phyloP scores from a whole-genome alignment of 257 asterid genomes.

The Salvia hispanica region DNA sequence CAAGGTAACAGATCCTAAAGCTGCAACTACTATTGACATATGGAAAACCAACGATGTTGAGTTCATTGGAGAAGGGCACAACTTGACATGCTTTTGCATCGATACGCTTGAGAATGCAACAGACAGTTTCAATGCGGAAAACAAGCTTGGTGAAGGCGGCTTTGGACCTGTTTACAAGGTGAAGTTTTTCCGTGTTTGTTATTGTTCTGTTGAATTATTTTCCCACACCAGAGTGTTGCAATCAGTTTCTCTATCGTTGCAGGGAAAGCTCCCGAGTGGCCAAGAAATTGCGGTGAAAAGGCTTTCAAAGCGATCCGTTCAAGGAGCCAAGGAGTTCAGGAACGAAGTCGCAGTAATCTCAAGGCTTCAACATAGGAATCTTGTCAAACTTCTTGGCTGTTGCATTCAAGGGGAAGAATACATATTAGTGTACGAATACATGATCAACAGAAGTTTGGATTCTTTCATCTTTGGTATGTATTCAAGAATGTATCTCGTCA shows the following conservation, averaged over 20 bases:
- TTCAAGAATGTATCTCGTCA: background rate
- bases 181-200: background rate
- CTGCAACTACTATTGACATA: background rate
- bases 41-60: background rate
- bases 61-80: conserved; percentile 20
- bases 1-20: background rate
- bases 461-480: conserved; percentile 27
- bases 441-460: conserved; percentile 36
- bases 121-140: conserved; percentile 2
- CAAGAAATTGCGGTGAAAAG: conserved; percentile 29
- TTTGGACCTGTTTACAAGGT: conserved; percentile 35
- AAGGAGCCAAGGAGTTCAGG: conserved; percentile 36
- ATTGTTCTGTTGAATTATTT: background rate
- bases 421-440: conserved; percentile 34
- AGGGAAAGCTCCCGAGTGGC: conserved; percentile 30
- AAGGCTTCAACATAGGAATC: conserved; percentile 40
- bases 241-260: background rate
- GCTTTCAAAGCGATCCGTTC: conserved; percentile 27
- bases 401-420: conserved; percentile 34
- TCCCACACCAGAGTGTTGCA: too few species aligned
- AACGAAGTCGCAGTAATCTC: conserved; percentile 38
- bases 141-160: conserved; percentile 31
- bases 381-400: conserved; percentile 33
- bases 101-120: conserved; percentile 19
- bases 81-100: conserved; percentile 26